Conservation (phyloP, 768 basidiomycete species). For the Exsudoporus frostii region DNA sequence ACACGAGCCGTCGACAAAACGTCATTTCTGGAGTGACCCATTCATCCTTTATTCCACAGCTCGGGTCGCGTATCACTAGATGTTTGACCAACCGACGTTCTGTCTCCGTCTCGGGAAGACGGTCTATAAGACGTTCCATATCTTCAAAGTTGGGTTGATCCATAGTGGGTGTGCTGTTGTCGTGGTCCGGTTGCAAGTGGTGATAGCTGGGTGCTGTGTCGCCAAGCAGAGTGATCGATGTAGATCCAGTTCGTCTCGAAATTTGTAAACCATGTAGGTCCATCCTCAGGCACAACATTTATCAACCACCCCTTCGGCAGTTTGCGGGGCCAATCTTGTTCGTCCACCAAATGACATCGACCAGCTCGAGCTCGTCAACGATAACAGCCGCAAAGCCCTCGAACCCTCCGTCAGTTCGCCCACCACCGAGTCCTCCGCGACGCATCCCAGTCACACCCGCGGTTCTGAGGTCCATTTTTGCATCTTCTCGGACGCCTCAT, state of each 20-base stretch:
- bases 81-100: constrained; percentile 61
- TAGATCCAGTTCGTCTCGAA: neutral
- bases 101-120: constrained; percentile 54
- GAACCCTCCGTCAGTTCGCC: constrained; percentile 33
- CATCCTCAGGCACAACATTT: too few species aligned
- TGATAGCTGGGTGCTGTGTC: neutral
- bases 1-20: constrained; percentile 63
- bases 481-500: constrained; percentile 75
- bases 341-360: constrained; percentile 21
- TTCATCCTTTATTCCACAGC: constrained; percentile 50
- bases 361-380: constrained; percentile 54
- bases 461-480: constrained; percentile 78
- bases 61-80: constrained; percentile 48
- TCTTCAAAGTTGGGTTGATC: constrained; percentile 37
- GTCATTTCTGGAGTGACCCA: constrained; percentile 55
- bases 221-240: neutral
- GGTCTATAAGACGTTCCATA: constrained; percentile 57
- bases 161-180: constrained; percentile 19
- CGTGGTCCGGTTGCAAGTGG: neutral
- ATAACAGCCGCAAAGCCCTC: constrained; percentile 36
- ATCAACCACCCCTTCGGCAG: constrained; percentile 13
- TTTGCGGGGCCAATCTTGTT: constrained; percentile 15
- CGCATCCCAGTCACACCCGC: constrained; percentile 83
- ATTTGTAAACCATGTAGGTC: neutral
- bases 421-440: constrained; percentile 45